A percentile compares a stretch with the other conserved stretches of the same genome.
These are phyloP conservation scores for Rhynchosporium agropyri DNA, from an alignment of 2,329 filamentous ascomycete genomes.

Conservation along the genomic window DNA sequence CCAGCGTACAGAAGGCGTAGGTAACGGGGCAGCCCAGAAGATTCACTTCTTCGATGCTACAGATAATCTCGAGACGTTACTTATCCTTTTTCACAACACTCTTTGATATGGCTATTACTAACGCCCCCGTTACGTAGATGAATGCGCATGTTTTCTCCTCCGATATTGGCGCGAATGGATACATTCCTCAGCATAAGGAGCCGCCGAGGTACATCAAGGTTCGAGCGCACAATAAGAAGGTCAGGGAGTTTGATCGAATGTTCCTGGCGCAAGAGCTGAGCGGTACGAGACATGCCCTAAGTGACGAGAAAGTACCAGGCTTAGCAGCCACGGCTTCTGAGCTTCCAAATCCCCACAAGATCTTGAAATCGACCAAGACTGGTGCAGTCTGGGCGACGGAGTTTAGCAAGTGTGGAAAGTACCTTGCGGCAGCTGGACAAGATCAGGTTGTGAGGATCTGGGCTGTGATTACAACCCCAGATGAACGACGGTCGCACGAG, in stretches of 20 bases:
- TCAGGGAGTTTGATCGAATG: conserved; percentile 78
- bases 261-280: conserved; percentile 92
- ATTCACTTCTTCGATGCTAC: no score
- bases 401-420: conserved; percentile 90
- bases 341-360: conserved; percentile 29
- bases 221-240: conserved; percentile 76
- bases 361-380: conserved; percentile 34
- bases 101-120: no score
- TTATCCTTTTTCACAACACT: no score
- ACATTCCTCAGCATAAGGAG: conserved; percentile 83
- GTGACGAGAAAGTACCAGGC: conserved; percentile 38
- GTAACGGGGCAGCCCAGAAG: no score
- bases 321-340: conserved; percentile 31
- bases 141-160: conserved; percentile 83
- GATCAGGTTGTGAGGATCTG: conserved; percentile 86
- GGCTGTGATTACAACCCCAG: conserved; percentile 80
- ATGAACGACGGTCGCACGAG: conserved; percentile 76
- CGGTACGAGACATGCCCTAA: conserved; percentile 51
- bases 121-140: conserved; percentile 45
- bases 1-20: conserved; percentile 66
- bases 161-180: conserved; percentile 69
- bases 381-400: conserved; percentile 89
- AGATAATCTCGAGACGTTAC: no score
- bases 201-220: conserved; percentile 91
- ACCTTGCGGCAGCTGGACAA: conserved; percentile 88